Evolutionary conservation across 176 grass and related monocot species (phyloP), one percentile per base, ranked within the genome.

Genomic region (Puya raimondii): DNA sequence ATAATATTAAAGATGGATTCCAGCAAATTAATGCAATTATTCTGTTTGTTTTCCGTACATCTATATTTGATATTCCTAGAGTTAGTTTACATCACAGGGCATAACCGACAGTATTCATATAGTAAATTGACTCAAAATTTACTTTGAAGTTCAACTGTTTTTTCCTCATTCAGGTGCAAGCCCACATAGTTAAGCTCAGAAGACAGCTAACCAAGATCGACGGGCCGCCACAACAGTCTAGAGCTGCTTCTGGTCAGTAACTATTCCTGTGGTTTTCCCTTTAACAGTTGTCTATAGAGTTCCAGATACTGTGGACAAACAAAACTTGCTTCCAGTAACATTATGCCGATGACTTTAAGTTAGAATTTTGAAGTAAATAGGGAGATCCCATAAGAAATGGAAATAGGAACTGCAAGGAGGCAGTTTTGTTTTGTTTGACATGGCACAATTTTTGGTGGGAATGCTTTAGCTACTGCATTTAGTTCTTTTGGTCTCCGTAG

Each of bases 151-250:
- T 18, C 20, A 59, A 59, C 16, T 16, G 2, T 79, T 48, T 64
- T 50, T 27, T 52, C 68, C 49, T 73, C 61, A 42, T 86, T 16
- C 70, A 94, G 87, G 95, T 99, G 23, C 95, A 94, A 49, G 87
- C 87, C 23, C 87, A 94, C 74, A 94, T 99, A 59, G 89, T 83
- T 14, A 99, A 99, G 78, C 80, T 99, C 64, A 91, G 87, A 79
- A 87, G 95, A 78, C 95, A 94, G 76, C 66, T 99, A 85, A 94
- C 63, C 70, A 88, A 91, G 82, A 85, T 99, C 21, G 95, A 94
- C 42, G 87, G 89, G 71, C 69, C 82, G 69, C 89, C 94, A 15
- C 89, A 83, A 17, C 85, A 73, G 50, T 78, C 82, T 23, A 97
- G 90, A 84, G 81, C 70, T 47, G 51, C 80, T 82, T 84, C 80